Evolutionary conservation across 192 early-diverging fungal genomes (phyloP).

Genomic region (Pecoramyces ruminantium): DNA sequence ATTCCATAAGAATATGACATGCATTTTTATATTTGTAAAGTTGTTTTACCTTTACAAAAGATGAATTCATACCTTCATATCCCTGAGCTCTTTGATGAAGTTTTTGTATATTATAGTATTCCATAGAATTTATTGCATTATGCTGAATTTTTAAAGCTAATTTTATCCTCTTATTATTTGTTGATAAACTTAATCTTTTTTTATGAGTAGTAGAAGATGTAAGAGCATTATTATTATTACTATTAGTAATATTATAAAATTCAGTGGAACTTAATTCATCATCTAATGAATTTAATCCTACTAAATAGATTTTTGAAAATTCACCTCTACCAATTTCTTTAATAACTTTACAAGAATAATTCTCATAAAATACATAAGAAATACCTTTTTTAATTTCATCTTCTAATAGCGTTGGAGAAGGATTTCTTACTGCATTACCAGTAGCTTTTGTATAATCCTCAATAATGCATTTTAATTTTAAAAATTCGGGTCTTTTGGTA

Average conservation of each 20-base stretch:
- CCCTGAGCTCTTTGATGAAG: not conserved
- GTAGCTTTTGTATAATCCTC: not conserved
- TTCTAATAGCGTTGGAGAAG: not conserved
- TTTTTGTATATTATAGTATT: not conserved
- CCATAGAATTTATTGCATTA: not conserved
- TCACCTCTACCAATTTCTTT: not conserved
- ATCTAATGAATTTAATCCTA: not conserved
- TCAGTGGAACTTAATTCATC: not conserved
- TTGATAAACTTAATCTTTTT: not conserved
- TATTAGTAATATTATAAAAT: too few relatives aligned
- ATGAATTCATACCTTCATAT: not conserved
- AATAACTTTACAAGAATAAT: not conserved
- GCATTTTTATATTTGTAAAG: not conserved
- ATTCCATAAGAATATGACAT: not conserved
- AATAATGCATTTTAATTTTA: not conserved
- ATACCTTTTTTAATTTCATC: not conserved
- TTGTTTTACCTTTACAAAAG: not conserved
- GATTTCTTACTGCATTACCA: not conserved
- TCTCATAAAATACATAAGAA: not conserved
- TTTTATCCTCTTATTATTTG: not conserved
- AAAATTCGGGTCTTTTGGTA: not conserved
- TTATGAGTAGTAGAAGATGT: not conserved
- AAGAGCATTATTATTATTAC: too few relatives aligned
- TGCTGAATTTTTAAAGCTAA: not conserved
- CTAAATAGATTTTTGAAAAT: not conserved